phyloP scores from a whole-genome alignment of 164 flowering plant species.

The Magnolia kwangsiensis region DNA sequence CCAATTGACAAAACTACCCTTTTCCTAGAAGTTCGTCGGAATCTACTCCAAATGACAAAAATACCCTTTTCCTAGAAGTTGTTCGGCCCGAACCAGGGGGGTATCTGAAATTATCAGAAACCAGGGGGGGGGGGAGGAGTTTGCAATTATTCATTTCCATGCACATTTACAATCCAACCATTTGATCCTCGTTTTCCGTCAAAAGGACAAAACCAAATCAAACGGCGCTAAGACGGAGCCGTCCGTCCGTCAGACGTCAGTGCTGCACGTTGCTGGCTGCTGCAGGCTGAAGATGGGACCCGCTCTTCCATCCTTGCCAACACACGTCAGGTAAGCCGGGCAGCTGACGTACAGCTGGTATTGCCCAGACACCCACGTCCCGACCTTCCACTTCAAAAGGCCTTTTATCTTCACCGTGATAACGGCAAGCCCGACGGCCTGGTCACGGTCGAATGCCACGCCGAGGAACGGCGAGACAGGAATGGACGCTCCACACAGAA shows the following conservation, averaged over 20 bases:
- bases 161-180: too few species aligned
- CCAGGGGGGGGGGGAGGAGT: too few species aligned
- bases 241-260: neutral
- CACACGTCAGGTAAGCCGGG: conserved; percentile 7
- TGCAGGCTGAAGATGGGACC: conserved; percentile 1
- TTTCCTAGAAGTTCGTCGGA: too few species aligned
- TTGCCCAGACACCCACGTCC: conserved; percentile 19
- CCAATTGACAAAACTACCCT: too few species aligned
- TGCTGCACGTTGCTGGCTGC: conserved; percentile 7
- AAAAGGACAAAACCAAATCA: too few species aligned
- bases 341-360: conserved; percentile 18
- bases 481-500: conserved; percentile 8
- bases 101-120: too few species aligned
- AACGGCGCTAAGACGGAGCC: too few species aligned
- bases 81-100: too few species aligned
- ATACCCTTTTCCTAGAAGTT: too few species aligned
- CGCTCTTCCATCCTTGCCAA: neutral
- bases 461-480: conserved; percentile 17
- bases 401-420: conserved; percentile 13
- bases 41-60: too few species aligned
- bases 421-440: neutral
- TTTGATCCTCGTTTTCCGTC: too few species aligned
- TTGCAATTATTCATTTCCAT: too few species aligned
- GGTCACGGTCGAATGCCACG: conserved; percentile 4
- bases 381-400: conserved; percentile 19